Base-by-base conservation (phyloP, 352 stramenopile species). In the Aphanomyces astaci region DNA sequence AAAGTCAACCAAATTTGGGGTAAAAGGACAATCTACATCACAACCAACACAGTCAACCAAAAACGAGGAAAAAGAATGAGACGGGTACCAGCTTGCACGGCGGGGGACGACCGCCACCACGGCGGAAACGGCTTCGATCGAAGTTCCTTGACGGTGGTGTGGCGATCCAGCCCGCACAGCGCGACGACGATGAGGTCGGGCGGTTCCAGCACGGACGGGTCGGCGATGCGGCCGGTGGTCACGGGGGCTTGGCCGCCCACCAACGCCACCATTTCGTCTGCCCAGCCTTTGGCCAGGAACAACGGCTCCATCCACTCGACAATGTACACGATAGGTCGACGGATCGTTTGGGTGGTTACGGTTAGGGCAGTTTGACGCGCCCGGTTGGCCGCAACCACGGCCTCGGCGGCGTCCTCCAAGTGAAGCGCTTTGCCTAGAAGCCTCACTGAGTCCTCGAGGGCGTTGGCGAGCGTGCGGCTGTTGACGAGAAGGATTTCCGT, bases 301-400 rank as follows among this genome's bases (percentile, higher is more conserved):
- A 90, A 64, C 40, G 82, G 82, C 25, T 88, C 78, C n/a, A 87
- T 74, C 82, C 82, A 90, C 71, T 90, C 82, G 48, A 90, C 72
- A 67, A 90, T 73, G 52, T 64, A 70, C 27, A 87, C 48, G 62
- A 89, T 79, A 7, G 69, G 71, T 52, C 31, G 45, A 40, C 2
- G 56, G 24, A 45, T 70, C 64, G 17, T 27, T 27, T 10, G 7
- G 11, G 22, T 10, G n/a, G 36, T 36, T 1, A 19, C 11, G 19
- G 30, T 49, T 55, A 45, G 63, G 19, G 51, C 1, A 72, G 73
- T 33, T 59, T 65, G 57, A n/a, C 54, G 54, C 7, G 60, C 63
- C 3, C 45, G 67, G 3, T 45, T 69, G 10, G 70, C 63, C 5
- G 71, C 71, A 0, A 75, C 77, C 69, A 87, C 75, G 1, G 52